A percentile compares a stretch with the other conserved stretches of the same genome.
Conservation (phyloP, 495 filamentous ascomycete species). For the Neurospora sp. region DNA sequence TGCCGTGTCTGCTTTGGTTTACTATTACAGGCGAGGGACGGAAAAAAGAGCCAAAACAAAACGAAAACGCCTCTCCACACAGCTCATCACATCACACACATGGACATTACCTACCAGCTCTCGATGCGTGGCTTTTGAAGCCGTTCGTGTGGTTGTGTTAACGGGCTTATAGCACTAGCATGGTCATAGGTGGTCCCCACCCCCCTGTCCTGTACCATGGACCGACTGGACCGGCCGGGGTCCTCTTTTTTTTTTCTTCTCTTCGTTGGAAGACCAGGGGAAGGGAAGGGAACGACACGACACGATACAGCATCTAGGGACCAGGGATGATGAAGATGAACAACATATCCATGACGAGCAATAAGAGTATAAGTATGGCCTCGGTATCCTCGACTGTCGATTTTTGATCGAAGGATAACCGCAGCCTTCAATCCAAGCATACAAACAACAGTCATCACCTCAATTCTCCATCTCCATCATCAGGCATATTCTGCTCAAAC, state of each 20-base stretch:
- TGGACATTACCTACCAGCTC: background rate
- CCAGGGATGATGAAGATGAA: background rate
- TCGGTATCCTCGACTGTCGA: conserved; percentile 6
- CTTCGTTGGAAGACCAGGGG: background rate
- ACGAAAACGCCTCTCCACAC: background rate
- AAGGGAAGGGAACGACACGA: background rate
- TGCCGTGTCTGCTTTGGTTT: background rate
- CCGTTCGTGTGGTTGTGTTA: background rate
- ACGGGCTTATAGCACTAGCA: background rate
- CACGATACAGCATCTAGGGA: background rate
- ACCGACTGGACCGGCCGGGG: background rate
- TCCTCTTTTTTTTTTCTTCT: background rate
- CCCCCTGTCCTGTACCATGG: background rate
- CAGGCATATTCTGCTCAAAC: background rate
- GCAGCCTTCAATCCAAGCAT: background rate
- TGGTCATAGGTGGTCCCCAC: background rate
- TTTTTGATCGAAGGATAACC: background rate
- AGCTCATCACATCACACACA: background rate
- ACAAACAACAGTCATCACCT: background rate
- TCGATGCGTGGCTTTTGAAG: background rate
- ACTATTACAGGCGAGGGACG: background rate
- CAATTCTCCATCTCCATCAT: background rate
- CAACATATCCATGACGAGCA: background rate
- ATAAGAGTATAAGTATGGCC: conserved; percentile 15
- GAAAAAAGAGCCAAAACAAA: background rate